A percentile compares a stretch with the other conserved stretches of the same genome.
These are phyloP conservation scores for Punctularia strigosozonata DNA, from an alignment of 768 basidiomycete genomes.

Conservation along the genomic window DNA sequence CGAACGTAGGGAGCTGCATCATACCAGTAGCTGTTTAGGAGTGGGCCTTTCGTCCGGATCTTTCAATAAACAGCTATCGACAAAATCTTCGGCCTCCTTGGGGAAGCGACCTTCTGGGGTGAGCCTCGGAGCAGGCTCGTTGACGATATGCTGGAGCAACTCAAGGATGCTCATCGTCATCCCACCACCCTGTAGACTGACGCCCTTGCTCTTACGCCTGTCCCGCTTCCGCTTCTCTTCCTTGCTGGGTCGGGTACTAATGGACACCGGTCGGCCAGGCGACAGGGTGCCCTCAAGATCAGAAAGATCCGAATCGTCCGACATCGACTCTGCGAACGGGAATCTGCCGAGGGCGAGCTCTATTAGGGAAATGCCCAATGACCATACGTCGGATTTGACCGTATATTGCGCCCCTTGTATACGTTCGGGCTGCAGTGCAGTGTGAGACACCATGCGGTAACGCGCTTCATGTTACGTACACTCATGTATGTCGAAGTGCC, in stretches of 20 bases:
- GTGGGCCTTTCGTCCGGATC: constrained; percentile 76
- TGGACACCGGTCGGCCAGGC: constrained; percentile 49
- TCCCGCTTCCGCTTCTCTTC: constrained; percentile 52
- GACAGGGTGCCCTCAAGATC: constrained; percentile 77
- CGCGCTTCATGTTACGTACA: constrained; percentile 47
- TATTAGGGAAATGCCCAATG: constrained; percentile 91
- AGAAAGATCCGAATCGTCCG: constrained; percentile 66
- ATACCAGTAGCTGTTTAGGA: constrained; percentile 77
- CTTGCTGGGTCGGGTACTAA: constrained; percentile 18
- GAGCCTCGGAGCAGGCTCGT: constrained; percentile 89
- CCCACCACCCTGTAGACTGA: constrained; percentile 85
- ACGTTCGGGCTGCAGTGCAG: constrained; percentile 72
- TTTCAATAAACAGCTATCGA: constrained; percentile 85
- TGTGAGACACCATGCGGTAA: constrained; percentile 5
- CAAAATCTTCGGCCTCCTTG: constrained; percentile 66
- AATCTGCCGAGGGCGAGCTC: constrained; percentile 95
- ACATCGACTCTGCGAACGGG: constrained; percentile 80
- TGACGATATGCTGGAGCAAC: constrained; percentile 94
- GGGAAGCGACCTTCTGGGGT: constrained; percentile 68
- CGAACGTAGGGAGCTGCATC: constrained; percentile 15
- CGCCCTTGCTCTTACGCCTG: constrained; percentile 83
- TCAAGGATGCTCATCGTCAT: constrained; percentile 99
- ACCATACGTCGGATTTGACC: constrained; percentile 99
- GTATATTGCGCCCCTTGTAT: constrained; percentile 98
- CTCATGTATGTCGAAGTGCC: constrained; percentile 99